phyloP scores from a whole-genome alignment of 1,284 basidiomycete species.

The Ustilago xerochloae region DNA sequence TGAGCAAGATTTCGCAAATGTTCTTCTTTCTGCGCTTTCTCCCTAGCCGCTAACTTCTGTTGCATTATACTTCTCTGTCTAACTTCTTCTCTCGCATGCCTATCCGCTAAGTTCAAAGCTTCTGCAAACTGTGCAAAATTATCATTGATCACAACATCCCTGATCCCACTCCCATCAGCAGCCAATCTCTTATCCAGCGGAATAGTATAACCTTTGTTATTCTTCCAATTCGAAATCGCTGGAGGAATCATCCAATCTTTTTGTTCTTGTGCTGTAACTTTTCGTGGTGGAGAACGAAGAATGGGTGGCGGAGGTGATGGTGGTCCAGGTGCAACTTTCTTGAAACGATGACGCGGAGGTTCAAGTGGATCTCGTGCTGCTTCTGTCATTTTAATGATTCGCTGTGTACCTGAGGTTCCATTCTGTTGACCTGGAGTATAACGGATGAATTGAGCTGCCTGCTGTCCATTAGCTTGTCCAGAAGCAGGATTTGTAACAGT shows the following conservation, averaged over 20 bases:
- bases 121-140: slow-evolving; percentile 99
- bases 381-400: slow-evolving; percentile 96
- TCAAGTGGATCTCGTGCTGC: slow-evolving; percentile 88
- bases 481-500: slow-evolving; percentile 80
- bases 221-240: slow-evolving; percentile 99
- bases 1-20: slow-evolving; percentile 92
- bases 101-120: slow-evolving; percentile 93
- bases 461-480: slow-evolving; percentile 38
- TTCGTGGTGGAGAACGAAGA: slow-evolving; percentile 91
- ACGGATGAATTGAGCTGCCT: slow-evolving; percentile 78
- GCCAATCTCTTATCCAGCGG: slow-evolving; percentile 97
- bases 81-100: slow-evolving; percentile 97
- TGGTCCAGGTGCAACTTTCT: slow-evolving; percentile 95
- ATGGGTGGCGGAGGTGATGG: slow-evolving; percentile 98
- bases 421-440: slow-evolving; percentile 91
- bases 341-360: slow-evolving; percentile 96
- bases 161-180: slow-evolving; percentile 94
- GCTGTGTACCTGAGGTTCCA: slow-evolving; percentile 79
- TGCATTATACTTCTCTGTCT: slow-evolving; percentile 96
- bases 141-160: slow-evolving; percentile 99
- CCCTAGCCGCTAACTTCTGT: slow-evolving; percentile 96
- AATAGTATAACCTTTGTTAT: slow-evolving; percentile 99
- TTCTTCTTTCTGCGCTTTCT: slow-evolving; percentile 97
- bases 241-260: slow-evolving; percentile 99
- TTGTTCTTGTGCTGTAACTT: slow-evolving; percentile 94